These are phyloP conservation scores for Phytopythium cucurbitacearum DNA, from an alignment of 352 stramenopile species.

Conservation along the genomic window DNA sequence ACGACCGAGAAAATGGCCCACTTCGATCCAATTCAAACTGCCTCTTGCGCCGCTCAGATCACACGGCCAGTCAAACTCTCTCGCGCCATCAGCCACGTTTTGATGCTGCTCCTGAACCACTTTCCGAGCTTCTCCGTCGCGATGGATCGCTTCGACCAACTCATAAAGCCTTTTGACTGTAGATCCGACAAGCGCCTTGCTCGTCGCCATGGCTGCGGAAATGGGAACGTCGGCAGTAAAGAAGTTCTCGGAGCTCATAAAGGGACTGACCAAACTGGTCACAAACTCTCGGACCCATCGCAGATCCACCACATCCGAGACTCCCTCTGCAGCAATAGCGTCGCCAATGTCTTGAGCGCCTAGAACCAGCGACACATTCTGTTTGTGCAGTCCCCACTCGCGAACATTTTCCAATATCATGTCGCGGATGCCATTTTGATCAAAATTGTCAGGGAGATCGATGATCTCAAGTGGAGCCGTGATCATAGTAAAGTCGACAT, in stretches of 20 bases:
- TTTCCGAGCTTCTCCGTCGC: too few relatives aligned
- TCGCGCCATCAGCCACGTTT: too few relatives aligned
- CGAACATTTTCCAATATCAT: conserved; percentile 10
- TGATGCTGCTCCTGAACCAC: too few relatives aligned
- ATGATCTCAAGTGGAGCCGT: conserved; percentile 26
- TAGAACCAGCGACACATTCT: not conserved
- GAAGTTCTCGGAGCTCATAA: not conserved
- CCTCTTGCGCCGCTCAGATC: too few relatives aligned
- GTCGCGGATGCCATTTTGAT: not conserved
- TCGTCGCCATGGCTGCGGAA: too few relatives aligned
- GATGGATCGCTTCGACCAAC: not conserved
- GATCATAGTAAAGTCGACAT: conserved; percentile 20
- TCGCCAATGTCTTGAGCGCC: too few relatives aligned
- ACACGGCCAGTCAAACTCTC: too few relatives aligned
- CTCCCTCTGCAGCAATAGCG: too few relatives aligned
- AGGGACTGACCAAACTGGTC: not conserved
- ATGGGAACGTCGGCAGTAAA: not conserved
- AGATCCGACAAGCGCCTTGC: not conserved
- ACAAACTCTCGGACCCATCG: not conserved
- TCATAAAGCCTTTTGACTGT: not conserved
- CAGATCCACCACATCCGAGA: not conserved
- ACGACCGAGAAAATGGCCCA: too few relatives aligned
- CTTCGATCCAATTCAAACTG: too few relatives aligned
- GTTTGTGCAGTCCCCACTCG: conserved; percentile 17
- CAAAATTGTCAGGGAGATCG: conserved; percentile 2